Base-by-base conservation (phyloP, 371 early-diverging fungal genomes). In the Circinella minor region DNA sequence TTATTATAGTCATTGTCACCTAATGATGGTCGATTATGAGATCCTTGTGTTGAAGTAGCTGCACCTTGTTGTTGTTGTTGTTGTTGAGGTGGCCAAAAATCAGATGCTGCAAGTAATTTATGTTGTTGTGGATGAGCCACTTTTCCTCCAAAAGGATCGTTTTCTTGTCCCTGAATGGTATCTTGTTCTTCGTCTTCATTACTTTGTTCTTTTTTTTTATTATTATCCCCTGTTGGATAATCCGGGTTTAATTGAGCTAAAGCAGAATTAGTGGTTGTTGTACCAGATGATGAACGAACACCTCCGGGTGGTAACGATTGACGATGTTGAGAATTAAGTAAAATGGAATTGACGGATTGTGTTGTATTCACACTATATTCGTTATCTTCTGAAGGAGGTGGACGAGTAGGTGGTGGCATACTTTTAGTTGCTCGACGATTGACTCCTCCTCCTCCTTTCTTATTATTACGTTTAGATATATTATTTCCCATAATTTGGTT, bases 221-320 rank as follows among this genome's bases (percentile, higher is more conserved):
- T 57, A 4, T 72, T 71, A 34, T 69, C 66, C 15, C 71, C 51
- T 37, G 74, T 39, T 5, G 84, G 84, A 59, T 81, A 83, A 43
- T 83, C 80, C n/a, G 84, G 84, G 61, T 83, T 83, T 14, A 83
- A 46, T 59, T 80, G 81, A n/a, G 81, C 73, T 20, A 83, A 65
- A 8, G 83, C 64, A 17, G 72, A 69, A n/a, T n/a, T n/a, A 13
- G 49, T 36, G 9, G 27, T 36, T 8, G 51, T 36, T 36, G 34
- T 49, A 17, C 62, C 62, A 18, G 60, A 67, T 34, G 68, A 60
- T 20, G 51, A 38, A 18, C 65, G 38, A 17, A 14, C 14, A 27
- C 59, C 48, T 61, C 60, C 36, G 38, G 69, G 39, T 54, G 69
- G 66, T 37, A 65, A 39, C n/a, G 66, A 66, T 27, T 74, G 74